Conservation (phyloP, 176 grass and related monocot species). For the Calamus simplicifolius region DNA sequence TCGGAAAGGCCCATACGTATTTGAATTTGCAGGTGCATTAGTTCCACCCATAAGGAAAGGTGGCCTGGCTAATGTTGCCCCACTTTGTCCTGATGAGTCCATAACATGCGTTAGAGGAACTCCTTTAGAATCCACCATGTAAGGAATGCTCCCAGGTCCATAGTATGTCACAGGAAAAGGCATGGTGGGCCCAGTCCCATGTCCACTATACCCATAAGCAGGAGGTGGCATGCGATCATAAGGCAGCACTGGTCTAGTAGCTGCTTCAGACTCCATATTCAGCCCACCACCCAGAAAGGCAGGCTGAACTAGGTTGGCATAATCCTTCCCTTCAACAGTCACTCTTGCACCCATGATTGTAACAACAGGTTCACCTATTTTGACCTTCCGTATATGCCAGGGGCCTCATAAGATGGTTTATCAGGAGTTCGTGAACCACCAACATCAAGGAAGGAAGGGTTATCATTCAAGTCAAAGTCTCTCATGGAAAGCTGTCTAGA, state of each 20-base stretch:
- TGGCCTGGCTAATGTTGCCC: neutral
- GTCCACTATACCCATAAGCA: slow-evolving; percentile 5
- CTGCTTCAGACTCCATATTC: neutral
- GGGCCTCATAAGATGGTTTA: neutral
- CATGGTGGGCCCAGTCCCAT: neutral
- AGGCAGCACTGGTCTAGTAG: neutral
- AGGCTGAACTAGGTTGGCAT: neutral
- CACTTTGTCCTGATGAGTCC: neutral
- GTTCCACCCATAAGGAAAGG: neutral
- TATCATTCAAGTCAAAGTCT: slow-evolving; percentile 19
- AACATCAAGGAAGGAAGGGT: slow-evolving; percentile 3
- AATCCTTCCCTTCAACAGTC: neutral
- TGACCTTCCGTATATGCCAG: neutral
- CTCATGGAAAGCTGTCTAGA: slow-evolving; percentile 4
- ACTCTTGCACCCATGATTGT: slow-evolving; percentile 4
- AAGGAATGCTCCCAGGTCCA: slow-evolving; percentile 4
- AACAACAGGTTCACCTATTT: slow-evolving; percentile 1
- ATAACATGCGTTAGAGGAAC: neutral
- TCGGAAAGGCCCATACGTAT: neutral
- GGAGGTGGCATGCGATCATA: neutral
- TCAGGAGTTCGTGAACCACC: neutral
- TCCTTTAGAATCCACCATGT: slow-evolving; percentile 8
- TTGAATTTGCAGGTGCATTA: neutral
- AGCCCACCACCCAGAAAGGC: neutral
- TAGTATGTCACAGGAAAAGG: neutral